Percentiles rank a stretch among this genome's conserved stretches.
Conservation (phyloP, 2,329 filamentous ascomycete genomes). For the Capronia epimyces region DNA sequence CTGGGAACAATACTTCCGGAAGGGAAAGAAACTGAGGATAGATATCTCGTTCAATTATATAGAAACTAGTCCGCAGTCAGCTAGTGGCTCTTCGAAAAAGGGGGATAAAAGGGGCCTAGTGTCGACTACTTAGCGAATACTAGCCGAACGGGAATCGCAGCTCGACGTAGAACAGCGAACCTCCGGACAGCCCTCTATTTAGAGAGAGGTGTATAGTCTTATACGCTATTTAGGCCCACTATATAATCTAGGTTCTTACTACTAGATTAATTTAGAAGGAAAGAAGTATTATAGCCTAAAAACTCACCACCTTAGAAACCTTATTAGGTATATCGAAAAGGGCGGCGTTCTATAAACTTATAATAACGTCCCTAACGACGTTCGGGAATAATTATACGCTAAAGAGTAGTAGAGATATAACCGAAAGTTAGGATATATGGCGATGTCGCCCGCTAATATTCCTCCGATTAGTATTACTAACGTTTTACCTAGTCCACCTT, state of each 20-base stretch:
- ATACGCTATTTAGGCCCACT: slow-evolving; percentile 32
- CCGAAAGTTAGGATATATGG: slow-evolving; percentile 21
- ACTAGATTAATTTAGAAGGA: slow-evolving; percentile 33
- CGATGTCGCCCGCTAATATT: slow-evolving; percentile 19
- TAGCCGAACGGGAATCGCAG: slow-evolving; percentile 27
- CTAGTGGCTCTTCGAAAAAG: neutral
- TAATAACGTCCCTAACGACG: slow-evolving; percentile 32
- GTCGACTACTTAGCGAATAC: slow-evolving; percentile 27
- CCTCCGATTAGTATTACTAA: slow-evolving; percentile 33
- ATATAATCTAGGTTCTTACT: slow-evolving; percentile 31
- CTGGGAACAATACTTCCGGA: slow-evolving; percentile 8
- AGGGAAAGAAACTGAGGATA: slow-evolving; percentile 5
- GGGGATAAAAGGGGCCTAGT: slow-evolving; percentile 1
- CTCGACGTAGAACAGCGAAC: slow-evolving; percentile 28
- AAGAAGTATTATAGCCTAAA: slow-evolving; percentile 35
- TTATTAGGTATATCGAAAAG: slow-evolving; percentile 31
- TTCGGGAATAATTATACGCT: slow-evolving; percentile 34
- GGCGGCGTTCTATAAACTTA: slow-evolving; percentile 28
- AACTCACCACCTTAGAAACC: slow-evolving; percentile 31
- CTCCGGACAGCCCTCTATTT: slow-evolving; percentile 30
- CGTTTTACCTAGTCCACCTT: slow-evolving; percentile 24
- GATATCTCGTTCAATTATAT: slow-evolving; percentile 9
- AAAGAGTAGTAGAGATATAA: slow-evolving; percentile 32
- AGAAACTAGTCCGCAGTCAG: neutral
- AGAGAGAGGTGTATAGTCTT: slow-evolving; percentile 32